These are phyloP conservation scores for Tulasnella sp. DNA, from an alignment of 768 basidiomycete genomes.

Conservation along the genomic window DNA sequence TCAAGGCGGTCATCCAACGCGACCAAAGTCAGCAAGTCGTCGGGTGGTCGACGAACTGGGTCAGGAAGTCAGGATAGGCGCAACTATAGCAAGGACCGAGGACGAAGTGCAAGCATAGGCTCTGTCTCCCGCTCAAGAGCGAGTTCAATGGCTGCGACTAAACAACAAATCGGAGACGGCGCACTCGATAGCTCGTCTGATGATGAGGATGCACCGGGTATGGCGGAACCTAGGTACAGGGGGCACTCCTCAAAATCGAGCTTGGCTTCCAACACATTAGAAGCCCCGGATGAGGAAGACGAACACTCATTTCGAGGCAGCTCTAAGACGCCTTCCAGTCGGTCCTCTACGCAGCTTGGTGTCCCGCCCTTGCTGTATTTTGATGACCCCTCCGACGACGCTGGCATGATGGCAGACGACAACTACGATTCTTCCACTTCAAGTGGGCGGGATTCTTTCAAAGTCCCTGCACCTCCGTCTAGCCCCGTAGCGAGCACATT, in stretches of 20 bases:
- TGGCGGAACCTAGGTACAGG: not conserved
- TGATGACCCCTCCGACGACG: constrained; percentile 24
- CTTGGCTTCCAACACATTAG: constrained; percentile 3
- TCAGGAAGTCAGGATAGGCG: constrained; percentile 13
- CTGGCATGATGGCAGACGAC: constrained; percentile 27
- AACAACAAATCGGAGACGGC: constrained; percentile 28
- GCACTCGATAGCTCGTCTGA: constrained; percentile 23
- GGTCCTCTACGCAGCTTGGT: not conserved
- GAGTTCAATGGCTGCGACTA: constrained; percentile 18
- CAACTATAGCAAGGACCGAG: constrained; percentile 4
- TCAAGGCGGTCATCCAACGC: constrained; percentile 24
- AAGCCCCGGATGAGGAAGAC: constrained; percentile 19
- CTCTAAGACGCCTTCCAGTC: not conserved
- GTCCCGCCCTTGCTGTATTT: not conserved
- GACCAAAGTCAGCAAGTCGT: constrained; percentile 25
- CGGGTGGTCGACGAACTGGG: constrained; percentile 10
- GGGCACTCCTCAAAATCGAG: constrained; percentile 20
- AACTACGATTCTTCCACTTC: constrained; percentile 29
- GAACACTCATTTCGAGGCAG: constrained; percentile 1
- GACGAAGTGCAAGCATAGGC: constrained; percentile 21
- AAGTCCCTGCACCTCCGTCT: constrained; percentile 20
- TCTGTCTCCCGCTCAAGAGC: constrained; percentile 15
- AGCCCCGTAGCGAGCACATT: constrained; percentile 14
- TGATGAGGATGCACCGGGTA: not conserved
- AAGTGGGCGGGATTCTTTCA: not conserved